Base-by-base conservation (phyloP, 1,284 basidiomycete genomes). In the Cronartium quercuum region DNA sequence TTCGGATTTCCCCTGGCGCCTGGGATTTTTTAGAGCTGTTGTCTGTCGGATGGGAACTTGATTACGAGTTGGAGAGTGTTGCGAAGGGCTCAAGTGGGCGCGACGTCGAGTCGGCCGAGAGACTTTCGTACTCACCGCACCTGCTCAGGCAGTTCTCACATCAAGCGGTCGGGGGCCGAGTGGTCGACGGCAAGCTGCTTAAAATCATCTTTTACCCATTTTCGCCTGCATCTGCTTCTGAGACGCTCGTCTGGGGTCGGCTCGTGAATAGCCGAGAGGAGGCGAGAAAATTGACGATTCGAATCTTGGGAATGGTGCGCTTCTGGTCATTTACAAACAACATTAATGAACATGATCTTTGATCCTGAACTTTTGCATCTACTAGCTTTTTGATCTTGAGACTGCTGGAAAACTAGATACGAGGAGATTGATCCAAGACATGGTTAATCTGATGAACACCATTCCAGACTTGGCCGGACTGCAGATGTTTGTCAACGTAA, bases 151-250 rank as follows among this genome's bases (percentile, higher is more conserved):
- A 71, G 35, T 42, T 71, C 9, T 21, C 18, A 29, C 38, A 64
- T 18, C 61, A 47, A 6, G 37, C 69, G 10, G 47, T 34, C n/a
- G 69, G 35, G 2, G 61, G 62, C 12, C 63, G 51, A 18, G 40
- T 47, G n/a, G 57, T 71, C 41, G 69, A 65, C 34, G 40, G 18
- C 34, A 61, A 51, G 12, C 47, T 65, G 29, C 35, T 55, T 40
- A 62, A 71, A n/a, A 58, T 71, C 47, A 65, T 71, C 47, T 71
- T 71, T 44, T 42, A 51, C 34, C 69, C 69, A 6, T 71, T 71
- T 38, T 24, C 42, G 10, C 42, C 34, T 13, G 29, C 34, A n/a
- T 63, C 41, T 55, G 35, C 40, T 51, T 70, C 68, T n/a, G 35
- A 42, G 34, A 29, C 9, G 38, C 58, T 57, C 51, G 24, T 38